Percentiles rank a stretch among this genome's conserved stretches.
Conservation (phyloP, 169 alveolate species). For the Theileria sp. region DNA sequence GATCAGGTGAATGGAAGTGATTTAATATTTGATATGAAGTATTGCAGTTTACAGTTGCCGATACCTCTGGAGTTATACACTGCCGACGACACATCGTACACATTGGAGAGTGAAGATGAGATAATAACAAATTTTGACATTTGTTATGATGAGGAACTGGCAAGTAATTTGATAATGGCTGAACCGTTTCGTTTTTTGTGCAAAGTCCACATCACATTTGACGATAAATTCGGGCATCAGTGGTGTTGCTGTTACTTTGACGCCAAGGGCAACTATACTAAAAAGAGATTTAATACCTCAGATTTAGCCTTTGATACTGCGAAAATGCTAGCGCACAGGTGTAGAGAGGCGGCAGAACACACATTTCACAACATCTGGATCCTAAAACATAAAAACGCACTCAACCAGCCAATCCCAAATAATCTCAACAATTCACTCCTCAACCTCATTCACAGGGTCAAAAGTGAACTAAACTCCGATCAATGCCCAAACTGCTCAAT, state of each 20-base stretch:
- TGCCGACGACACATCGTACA: neutral
- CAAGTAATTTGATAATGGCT: conserved; percentile 19
- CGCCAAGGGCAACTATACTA: conserved; percentile 30
- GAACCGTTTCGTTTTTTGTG: conserved; percentile 38
- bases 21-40: conserved; percentile 26
- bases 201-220: conserved; percentile 43
- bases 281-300: conserved; percentile 42
- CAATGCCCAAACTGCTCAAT: conserved; percentile 15
- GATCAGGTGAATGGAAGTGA: neutral
- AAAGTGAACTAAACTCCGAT: neutral
- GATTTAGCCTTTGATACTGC: conserved; percentile 52
- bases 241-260: conserved; percentile 67
- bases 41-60: conserved; percentile 33
- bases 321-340: conserved; percentile 42
- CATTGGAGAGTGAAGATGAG: conserved; percentile 9
- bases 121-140: conserved; percentile 16
- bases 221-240: conserved; percentile 21
- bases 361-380: conserved; percentile 59
- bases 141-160: conserved; percentile 32
- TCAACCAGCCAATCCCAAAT: conserved; percentile 40
- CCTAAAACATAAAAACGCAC: conserved; percentile 35
- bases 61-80: conserved; percentile 11
- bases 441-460: neutral
- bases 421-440: conserved; percentile 13
- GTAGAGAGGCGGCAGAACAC: conserved; percentile 56